Base-by-base conservation (phyloP, 495 filamentous ascomycete genomes). In the Sabuloglossum arenarium region DNA sequence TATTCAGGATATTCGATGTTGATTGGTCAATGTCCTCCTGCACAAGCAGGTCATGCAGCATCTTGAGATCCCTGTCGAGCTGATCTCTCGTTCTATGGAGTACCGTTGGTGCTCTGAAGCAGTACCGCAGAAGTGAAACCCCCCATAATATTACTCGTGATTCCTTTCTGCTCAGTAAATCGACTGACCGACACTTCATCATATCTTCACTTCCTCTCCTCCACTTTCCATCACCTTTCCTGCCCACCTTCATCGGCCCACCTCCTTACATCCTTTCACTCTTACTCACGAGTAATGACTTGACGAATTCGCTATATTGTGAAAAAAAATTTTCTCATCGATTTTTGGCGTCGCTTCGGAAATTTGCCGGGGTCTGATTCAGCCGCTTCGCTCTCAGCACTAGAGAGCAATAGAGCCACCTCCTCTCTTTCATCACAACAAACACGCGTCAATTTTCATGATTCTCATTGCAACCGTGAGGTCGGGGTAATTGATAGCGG, bases 281-380 rank as follows among this genome's bases (percentile, higher is more conserved):
- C 39, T 59, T 19, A 61, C 27, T 45, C 24, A 27, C 23, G 49
- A 53, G 21, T 61, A 30, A 63, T 61, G 61, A 39, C 56, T 51
- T 51, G 47, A 51, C 47, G 47, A 51, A 51, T 51, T 51, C 28
- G 25, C 25, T 51, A 29, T 30, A 27, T 30, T 12, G 47, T 51
- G 28, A 27, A 28, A 51, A 29, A 14, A 6, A 11, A 12, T 29
- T 14, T 16, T 51, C 12, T 5, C 23, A 51, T 51, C 12, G 23
- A 19, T n/a, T 27, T 51, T 30, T 19, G 47, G 11, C 47, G 47
- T 30, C 47, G 28, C 47, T 30, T 51, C 47, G 28, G 23, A 51
- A 29, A 51, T 8, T 30, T 30, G 3, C 28, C 24, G 28, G 47
- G 23, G 23, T 30, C 12, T 11, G 47, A 8, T 39, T 39, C 34